Evolutionary conservation across 140 eudicot genomes (phyloP), one percentile per base, ranked within the genome.

Genomic region (Anethum foeniculum): DNA sequence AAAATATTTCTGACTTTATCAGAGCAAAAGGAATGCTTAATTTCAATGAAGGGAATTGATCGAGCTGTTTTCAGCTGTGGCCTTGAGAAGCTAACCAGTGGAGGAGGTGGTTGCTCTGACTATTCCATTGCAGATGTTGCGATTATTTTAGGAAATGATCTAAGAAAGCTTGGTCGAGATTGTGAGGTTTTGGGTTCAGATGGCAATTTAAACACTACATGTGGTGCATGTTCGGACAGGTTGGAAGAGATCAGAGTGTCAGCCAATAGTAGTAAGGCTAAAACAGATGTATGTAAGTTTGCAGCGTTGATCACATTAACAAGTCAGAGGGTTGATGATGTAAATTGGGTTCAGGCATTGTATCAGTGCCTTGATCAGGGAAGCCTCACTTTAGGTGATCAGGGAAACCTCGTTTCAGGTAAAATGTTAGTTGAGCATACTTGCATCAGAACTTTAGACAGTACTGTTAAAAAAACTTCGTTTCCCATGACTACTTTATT

Each of bases 81-180:
- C 41, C 85, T 88, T 80, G 90, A 92, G 67, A 90, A 89, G 89
- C 84, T 92, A 62, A 81, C 85, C 3, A 62, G 86, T 72, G 91
- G 93, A 21, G 74, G 78, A 6, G 91, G 91, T 25, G 84, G 93
- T 65, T 92, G 95, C 83, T 90, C 97, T n/a, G 86, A 87, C 65
- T 92, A 81, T 74, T 72, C 93, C 19, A 76, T 87, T 15, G 18
- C 65, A 2, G 97, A 92, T 82, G 97, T 92, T 65, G 82, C 7
- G 15, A 46, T 80, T 28, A 49, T 80, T 79, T 81, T 87, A 4
- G 87, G 83, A 62, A 81, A 81, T 69, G 52, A 76, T 18, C 71
- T 88, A 64, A 58, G 78, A 52, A 75, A 77, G 83, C 79, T 92
- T 27, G 82, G 80, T 25, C 84, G 85, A 72, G 84, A 85, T 78